A percentile compares a stretch with the other conserved stretches of the same genome.
phyloP scores from a whole-genome alignment of 2,329 filamentous ascomycete species.

The Clonostachys byssicola region DNA sequence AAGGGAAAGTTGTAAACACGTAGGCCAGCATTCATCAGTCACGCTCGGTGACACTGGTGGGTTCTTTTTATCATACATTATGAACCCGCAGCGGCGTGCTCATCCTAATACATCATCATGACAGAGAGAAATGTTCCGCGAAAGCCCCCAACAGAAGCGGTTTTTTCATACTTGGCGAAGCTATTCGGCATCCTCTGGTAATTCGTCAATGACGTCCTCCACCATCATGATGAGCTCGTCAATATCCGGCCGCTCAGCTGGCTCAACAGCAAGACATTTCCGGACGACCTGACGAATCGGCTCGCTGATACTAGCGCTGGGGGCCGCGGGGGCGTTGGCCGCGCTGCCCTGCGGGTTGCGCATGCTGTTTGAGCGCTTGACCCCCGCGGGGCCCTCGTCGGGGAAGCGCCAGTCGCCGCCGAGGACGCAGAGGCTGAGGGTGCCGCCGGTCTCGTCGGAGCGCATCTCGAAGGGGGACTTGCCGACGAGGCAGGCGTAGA shows the following conservation, averaged over 20 bases:
- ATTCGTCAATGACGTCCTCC: slow-evolving; percentile 63
- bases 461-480: slow-evolving; percentile 97
- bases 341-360: slow-evolving; percentile 20
- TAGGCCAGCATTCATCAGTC: too few relatives aligned
- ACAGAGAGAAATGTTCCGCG: too few relatives aligned
- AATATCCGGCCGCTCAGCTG: slow-evolving; percentile 81
- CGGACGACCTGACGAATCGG: slow-evolving; percentile 83
- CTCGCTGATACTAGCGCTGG: slow-evolving; percentile 63
- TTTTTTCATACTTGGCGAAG: too few relatives aligned
- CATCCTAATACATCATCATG: too few relatives aligned
- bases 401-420: slow-evolving; percentile 97
- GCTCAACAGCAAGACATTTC: slow-evolving; percentile 82
- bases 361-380: slow-evolving; percentile 38
- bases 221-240: slow-evolving; percentile 77
- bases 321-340: slow-evolving; percentile 14
- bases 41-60: too few relatives aligned
- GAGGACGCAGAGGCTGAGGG: slow-evolving; percentile 84
- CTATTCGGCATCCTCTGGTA: slow-evolving; percentile 49
- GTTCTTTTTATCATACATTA: too few relatives aligned
- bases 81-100: too few relatives aligned
- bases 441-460: slow-evolving; percentile 93
- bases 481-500: slow-evolving; percentile 93
- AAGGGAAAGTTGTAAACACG: too few relatives aligned
- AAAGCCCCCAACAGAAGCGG: too few relatives aligned
- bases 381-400: slow-evolving; percentile 67